These are phyloP conservation scores for Fusarium acutatum DNA, from an alignment of 2,329 filamentous ascomycete species.

Conservation along the genomic window DNA sequence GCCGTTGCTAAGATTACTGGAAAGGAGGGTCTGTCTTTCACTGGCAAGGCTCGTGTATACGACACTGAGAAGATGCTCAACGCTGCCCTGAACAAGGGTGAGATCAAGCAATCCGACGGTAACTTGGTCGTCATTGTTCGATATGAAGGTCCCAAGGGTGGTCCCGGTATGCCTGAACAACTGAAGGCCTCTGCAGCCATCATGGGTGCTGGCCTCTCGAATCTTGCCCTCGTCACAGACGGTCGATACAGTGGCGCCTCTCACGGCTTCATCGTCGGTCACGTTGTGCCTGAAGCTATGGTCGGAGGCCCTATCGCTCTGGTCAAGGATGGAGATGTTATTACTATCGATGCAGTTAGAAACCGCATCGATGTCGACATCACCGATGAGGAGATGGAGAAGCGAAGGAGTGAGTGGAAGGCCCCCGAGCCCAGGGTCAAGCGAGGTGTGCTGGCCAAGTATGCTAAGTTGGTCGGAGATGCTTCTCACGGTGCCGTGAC, in stretches of 20 bases:
- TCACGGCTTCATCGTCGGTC: slow-evolving; percentile 93
- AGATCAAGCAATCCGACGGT: slow-evolving; percentile 63
- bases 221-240: slow-evolving; percentile 91
- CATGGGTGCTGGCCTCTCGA: slow-evolving; percentile 88
- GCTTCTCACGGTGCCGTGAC: slow-evolving; percentile 92
- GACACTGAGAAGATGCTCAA: slow-evolving; percentile 86
- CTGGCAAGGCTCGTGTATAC: slow-evolving; percentile 83
- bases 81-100: slow-evolving; percentile 75
- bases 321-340: slow-evolving; percentile 79
- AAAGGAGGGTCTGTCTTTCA: slow-evolving; percentile 87
- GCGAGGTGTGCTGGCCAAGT: slow-evolving; percentile 88
- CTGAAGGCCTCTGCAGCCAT: slow-evolving; percentile 88
- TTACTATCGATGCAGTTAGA: slow-evolving; percentile 85
- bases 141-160: slow-evolving; percentile 93
- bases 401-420: slow-evolving; percentile 72
- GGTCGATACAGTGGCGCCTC: slow-evolving; percentile 88
- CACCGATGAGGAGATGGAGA: slow-evolving; percentile 73
- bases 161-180: slow-evolving; percentile 96
- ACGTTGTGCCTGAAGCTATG: slow-evolving; percentile 90
- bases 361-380: slow-evolving; percentile 78
- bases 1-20: slow-evolving; percentile 97
- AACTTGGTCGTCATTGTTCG: slow-evolving; percentile 90
- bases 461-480: slow-evolving; percentile 86
- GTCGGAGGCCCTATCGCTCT: slow-evolving; percentile 88
- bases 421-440: slow-evolving; percentile 76